Evolutionary conservation across 2,329 filamentous ascomycete species (phyloP).

Genomic region (Cercospora sp.): DNA sequence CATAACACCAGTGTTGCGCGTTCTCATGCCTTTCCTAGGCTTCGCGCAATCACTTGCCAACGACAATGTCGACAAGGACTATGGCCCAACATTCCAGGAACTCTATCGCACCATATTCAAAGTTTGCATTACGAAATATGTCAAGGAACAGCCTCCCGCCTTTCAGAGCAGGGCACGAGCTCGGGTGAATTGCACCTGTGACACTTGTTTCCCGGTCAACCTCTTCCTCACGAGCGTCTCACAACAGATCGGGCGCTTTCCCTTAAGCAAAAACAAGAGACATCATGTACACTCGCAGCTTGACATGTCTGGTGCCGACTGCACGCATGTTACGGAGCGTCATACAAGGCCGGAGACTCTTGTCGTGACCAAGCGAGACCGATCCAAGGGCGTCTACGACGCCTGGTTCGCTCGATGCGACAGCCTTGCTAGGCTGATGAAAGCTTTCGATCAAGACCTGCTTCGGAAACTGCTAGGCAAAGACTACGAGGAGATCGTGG

Average conservation of each 20-base stretch:
- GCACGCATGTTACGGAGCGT: background rate
- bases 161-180: background rate
- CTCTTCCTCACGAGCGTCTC: background rate
- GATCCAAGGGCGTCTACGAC: background rate
- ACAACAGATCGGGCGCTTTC: background rate
- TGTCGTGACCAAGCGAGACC: background rate
- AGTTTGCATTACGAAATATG: background rate
- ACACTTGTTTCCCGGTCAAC: background rate
- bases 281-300: background rate
- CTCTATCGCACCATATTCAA: background rate
- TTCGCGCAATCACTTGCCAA: background rate
- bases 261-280: background rate
- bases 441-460: background rate
- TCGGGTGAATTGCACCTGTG: background rate
- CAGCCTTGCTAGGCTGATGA: background rate
- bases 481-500: background rate
- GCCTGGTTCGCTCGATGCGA: background rate
- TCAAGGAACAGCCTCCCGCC: background rate
- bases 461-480: background rate
- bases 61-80: background rate
- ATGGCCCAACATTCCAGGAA: background rate
- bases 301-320: background rate
- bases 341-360: background rate
- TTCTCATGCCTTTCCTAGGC: background rate
- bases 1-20: too few species aligned